Percentiles rank a stretch among this genome's conserved stretches.
Conservation (phyloP, 805 yeast genomes). For the Yamadazyma nakazawae region DNA sequence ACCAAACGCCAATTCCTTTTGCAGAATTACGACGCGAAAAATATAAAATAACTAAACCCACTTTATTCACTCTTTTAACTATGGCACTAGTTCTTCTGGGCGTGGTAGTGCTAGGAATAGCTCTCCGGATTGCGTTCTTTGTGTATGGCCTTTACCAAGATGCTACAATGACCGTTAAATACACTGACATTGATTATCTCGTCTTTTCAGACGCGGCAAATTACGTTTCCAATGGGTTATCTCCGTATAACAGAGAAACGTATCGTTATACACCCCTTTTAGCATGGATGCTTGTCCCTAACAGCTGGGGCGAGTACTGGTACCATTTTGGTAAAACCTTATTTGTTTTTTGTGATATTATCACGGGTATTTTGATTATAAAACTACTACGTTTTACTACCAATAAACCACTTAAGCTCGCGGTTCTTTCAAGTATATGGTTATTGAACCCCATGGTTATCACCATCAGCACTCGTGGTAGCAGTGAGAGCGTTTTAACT, state of each 20-base stretch:
- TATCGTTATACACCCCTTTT: constrained; percentile 91
- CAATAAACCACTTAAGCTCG: constrained; percentile 16
- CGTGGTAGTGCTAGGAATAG: constrained; percentile 1
- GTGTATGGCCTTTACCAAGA: constrained; percentile 87
- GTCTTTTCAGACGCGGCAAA: constrained; percentile 92
- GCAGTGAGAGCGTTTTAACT: constrained; percentile 85
- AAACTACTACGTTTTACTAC: constrained; percentile 38
- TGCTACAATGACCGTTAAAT: constrained; percentile 68
- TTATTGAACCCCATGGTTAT: constrained; percentile 91
- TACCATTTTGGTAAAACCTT: constrained; percentile 72
- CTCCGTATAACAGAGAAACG: constrained; percentile 85
- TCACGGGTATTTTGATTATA: constrained; percentile 64
- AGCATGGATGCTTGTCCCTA: constrained; percentile 80
- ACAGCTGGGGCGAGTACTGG: constrained; percentile 42
- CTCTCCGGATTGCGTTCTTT: constrained; percentile 60
- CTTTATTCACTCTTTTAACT: constrained; percentile 3
- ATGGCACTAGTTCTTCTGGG: not conserved
- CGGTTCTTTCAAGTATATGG: constrained; percentile 65
- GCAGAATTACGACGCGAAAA: not conserved
- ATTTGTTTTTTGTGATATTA: constrained; percentile 72
- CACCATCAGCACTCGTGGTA: constrained; percentile 89
- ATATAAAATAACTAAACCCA: not conserved
- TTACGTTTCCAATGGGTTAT: constrained; percentile 53
- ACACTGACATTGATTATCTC: constrained; percentile 91
- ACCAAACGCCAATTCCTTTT: too few species aligned